A percentile compares a stretch with the other conserved stretches of the same genome.
Conservation (phyloP, 2,329 filamentous ascomycete genomes). For the Talaromyces funiculosus region DNA sequence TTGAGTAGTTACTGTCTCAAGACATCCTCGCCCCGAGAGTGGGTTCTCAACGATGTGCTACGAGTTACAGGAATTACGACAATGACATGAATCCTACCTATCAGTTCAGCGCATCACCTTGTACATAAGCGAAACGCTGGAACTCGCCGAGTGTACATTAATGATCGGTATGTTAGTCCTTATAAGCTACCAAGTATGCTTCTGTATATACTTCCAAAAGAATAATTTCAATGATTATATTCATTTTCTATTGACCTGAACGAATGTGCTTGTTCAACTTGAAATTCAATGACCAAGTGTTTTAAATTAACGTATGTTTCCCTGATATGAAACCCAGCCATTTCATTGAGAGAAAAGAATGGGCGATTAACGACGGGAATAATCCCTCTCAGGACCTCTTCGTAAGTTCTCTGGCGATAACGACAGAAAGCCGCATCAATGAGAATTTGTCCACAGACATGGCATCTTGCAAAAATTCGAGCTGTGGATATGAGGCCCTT, state of each 20-base stretch:
- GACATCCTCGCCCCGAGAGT: background rate
- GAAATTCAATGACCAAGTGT: too few species aligned
- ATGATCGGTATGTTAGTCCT: background rate
- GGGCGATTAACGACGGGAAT: constrained; percentile 48
- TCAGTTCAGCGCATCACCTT: background rate
- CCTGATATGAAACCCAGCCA: constrained; percentile 47
- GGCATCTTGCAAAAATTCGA: constrained; percentile 12
- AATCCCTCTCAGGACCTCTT: constrained; percentile 36
- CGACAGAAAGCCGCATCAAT: constrained; percentile 44
- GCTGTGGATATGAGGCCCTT: constrained; percentile 25
- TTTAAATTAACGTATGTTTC: constrained; percentile 22
- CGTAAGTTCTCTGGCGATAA: constrained; percentile 29
- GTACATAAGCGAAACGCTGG: background rate
- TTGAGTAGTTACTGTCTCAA: background rate
- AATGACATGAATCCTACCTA: background rate
- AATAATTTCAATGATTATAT: background rate
- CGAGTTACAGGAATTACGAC: background rate
- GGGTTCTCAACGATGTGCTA: background rate
- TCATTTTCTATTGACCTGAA: background rate
- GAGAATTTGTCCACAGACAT: constrained; percentile 23
- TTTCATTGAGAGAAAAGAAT: constrained; percentile 42
- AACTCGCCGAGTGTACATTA: constrained; percentile 1
- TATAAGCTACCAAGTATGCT: background rate
- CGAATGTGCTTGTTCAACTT: background rate
- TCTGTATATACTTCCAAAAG: background rate